Base-by-base conservation (phyloP, 176 grass and related monocot species). In the Juncus inflexus region DNA sequence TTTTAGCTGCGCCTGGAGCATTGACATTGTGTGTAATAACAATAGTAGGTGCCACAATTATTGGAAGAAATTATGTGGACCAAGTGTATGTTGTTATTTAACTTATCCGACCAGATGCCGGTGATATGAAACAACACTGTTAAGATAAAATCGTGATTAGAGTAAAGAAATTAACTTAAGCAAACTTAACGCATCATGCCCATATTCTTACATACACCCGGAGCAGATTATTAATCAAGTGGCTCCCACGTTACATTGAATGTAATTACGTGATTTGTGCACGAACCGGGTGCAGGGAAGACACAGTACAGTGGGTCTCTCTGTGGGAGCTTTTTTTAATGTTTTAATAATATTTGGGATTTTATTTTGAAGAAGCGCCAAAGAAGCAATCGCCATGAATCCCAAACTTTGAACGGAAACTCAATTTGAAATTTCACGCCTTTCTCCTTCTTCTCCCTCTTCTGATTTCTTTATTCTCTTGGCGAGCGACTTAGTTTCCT, bases 361-460 rank as follows among this genome's bases (percentile, higher is more conserved):
- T 47, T 70, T 70, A 59, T 70, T 47, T 70, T 70, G 67, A 70
- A 70, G 53, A 43, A 70, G 67, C 67, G 67, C 67, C 67, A 70
- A 69, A 70, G 67, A 70, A 70, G 53, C 67, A 70, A 70, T 59
- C 67, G 15, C 67, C 67, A 58, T 70, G 67, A 58, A 70, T 70
- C 67, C 67, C n/a, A 70, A 59, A 59, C 53, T 70, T 70, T 70
- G 67, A 70, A 58, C 39, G 54, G 12, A 53, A 37, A 64, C 64
- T 12, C 12, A 43, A 19, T 13, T 67, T 69, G 28, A 69, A 69
- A 69, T 39, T 69, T 55, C 12, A 54, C 28, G 28, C 42, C 10
- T 69, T n/a, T 41, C 51, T 50, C 15, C 4, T 54, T n/a, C 35
- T 39, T 37, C 9, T 63, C 1, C 5, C n/a, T 11, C 43, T 52